A percentile compares a stretch with the other conserved stretches of the same genome.
Conservation (phyloP, 1,284 basidiomycete species). For the Ustilago tritici region DNA sequence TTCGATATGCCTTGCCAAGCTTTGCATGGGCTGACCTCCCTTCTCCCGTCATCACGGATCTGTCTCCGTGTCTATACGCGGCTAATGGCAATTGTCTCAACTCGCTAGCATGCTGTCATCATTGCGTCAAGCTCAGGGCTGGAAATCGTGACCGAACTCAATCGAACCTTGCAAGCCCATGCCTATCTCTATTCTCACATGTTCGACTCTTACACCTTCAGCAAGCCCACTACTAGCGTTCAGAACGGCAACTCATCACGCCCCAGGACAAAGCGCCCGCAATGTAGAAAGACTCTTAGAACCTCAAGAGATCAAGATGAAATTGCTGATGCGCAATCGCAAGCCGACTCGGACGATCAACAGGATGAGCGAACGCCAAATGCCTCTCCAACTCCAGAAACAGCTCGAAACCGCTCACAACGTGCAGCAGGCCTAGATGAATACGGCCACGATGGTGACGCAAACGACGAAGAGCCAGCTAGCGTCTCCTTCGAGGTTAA, state of each 20-base stretch:
- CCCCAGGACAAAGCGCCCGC: neutral
- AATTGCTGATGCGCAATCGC: neutral
- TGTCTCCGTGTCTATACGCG: neutral
- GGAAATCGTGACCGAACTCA: constrained; percentile 87
- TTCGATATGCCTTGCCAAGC: neutral
- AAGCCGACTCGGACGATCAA: constrained; percentile 10
- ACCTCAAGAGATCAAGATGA: neutral
- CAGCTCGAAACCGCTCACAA: neutral
- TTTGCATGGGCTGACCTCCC: neutral
- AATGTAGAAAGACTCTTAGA: constrained; percentile 20
- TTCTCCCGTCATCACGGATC: too few relatives aligned
- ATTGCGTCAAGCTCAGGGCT: constrained; percentile 79
- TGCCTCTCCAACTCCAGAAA: neutral
- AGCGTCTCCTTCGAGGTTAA: constrained; percentile 80
- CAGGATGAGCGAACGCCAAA: neutral
- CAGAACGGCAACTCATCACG: constrained; percentile 2
- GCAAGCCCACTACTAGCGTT: constrained; percentile 67
- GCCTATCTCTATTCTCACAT: constrained; percentile 84
- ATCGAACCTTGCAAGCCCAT: constrained; percentile 80
- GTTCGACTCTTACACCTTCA: constrained; percentile 81
- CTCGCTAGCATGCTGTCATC: constrained; percentile 75
- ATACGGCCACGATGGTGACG: neutral
- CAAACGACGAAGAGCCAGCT: constrained; percentile 62
- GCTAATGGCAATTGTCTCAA: neutral
- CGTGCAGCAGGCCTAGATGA: constrained; percentile 19